Base-by-base conservation (phyloP, 495 filamentous ascomycete genomes). In the Penicillium odoratum region DNA sequence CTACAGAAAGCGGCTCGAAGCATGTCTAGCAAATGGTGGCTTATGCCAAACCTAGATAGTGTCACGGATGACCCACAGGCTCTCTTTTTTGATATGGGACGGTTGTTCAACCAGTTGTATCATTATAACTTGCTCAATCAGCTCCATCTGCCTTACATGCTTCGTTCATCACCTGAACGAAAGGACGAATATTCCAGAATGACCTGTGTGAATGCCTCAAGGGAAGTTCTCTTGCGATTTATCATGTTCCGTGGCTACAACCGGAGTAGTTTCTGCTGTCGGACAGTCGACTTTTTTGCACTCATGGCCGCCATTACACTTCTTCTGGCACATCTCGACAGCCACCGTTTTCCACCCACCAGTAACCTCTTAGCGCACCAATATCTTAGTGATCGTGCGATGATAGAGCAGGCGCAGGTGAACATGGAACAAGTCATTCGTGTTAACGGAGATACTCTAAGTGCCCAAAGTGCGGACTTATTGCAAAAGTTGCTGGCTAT, bases 221-320 rank as follows among this genome's bases (percentile, higher is more conserved):
- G 80, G 1, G 74, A 78, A 51, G 68, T 81, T 54, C 64, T 85
- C n/a, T 64, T 60, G 0, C 70, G 72, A 15, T 85, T 76, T 51
- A 67, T 72, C 33, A 30, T 56, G 21, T 61, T 82, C 21, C 74
- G 78, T 36, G 56, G 57, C 31, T 60, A 54, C 8, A 73, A 70
- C 40, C 61, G 34, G 4, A 60, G 55, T 3, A 57, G 65, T 7
- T 68, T 66, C 51, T 62, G 70, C 57, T 82, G 77, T 66, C 78
- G 81, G 34, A 60, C 74, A 3, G 57, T 78, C 4, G 75, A 80
- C 58, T 82, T 80, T 49, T 66, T 76, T 48, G 78, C 65, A 11
- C 77, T 83, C 52, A 77, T 74, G 11, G 72, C 73, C 0, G 70
- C 76, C 3, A 69, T 80, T 30, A 60, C 77, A 3, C 18, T 68